These are phyloP conservation scores for Geotrichum histeridarum DNA, from an alignment of 1,139 yeast species.

Conservation along the genomic window DNA sequence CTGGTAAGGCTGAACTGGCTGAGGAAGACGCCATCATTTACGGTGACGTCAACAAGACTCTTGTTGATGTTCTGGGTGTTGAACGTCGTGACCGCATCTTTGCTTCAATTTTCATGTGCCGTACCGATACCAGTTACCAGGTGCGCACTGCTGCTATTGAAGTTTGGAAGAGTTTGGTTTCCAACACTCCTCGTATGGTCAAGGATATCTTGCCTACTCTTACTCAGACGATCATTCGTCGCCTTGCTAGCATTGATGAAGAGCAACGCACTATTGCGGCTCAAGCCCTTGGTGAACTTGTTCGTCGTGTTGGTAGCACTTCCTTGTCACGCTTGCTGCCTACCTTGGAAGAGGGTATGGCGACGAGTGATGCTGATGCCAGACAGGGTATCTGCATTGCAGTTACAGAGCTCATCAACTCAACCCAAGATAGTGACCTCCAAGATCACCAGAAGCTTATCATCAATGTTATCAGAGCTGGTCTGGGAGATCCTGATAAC, in stretches of 20 bases:
- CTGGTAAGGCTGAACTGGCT: constrained; percentile 29
- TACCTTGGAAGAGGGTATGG: constrained; percentile 65
- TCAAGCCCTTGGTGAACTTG: constrained; percentile 89
- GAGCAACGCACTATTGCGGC: constrained; percentile 86
- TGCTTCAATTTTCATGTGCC: constrained; percentile 81
- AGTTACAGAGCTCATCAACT: constrained; percentile 72
- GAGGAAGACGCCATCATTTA: constrained; percentile 52
- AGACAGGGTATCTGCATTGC: constrained; percentile 97
- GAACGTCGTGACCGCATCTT: constrained; percentile 85
- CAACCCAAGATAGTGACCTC: constrained; percentile 62
- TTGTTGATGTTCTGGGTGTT: constrained; percentile 75
- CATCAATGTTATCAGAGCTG: constrained; percentile 68
- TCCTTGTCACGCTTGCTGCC: constrained; percentile 84
- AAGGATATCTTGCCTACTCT: constrained; percentile 86
- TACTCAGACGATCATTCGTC: constrained; percentile 71
- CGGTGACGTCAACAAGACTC: constrained; percentile 59
- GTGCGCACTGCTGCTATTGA: constrained; percentile 92
- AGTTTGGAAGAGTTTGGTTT: constrained; percentile 94
- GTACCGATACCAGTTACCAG: constrained; percentile 82
- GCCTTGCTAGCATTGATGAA: constrained; percentile 75
- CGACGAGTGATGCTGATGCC: constrained; percentile 62
- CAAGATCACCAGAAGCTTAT: constrained; percentile 62
- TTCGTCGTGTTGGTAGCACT: constrained; percentile 87
- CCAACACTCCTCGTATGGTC: constrained; percentile 93
- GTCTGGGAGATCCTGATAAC: constrained; percentile 69